Conservation (phyloP, 306 rosid species). For the Cucurbita argyrosperma region DNA sequence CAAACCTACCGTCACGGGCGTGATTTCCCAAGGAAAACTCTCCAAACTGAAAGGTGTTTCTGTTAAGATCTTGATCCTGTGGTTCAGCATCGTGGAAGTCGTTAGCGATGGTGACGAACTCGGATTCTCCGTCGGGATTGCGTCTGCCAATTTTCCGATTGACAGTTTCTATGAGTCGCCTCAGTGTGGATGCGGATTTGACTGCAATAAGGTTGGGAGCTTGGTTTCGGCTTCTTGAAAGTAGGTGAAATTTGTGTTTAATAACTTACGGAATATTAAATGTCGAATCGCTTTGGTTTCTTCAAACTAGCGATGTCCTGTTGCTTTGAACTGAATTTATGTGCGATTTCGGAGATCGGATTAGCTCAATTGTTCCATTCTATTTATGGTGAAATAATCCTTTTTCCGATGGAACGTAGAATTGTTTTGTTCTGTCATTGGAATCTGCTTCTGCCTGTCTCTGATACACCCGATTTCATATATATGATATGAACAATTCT, state of each 20-base stretch:
- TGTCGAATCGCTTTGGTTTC: neutral
- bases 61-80: constrained; percentile 35
- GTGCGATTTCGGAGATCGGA: neutral
- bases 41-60: constrained; percentile 27
- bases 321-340: neutral
- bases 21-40: constrained; percentile 27
- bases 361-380: neutral
- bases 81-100: constrained; percentile 48
- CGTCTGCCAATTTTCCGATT: constrained; percentile 22
- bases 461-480: neutral
- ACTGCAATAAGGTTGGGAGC: neutral
- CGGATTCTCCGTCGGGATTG: constrained; percentile 38
- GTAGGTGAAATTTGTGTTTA: neutral
- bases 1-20: constrained; percentile 27
- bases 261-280: neutral
- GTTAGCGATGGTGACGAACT: constrained; percentile 14
- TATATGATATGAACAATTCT: neutral
- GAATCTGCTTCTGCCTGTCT: neutral
- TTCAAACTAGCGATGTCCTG: neutral
- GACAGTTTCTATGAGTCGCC: constrained; percentile 35
- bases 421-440: neutral
- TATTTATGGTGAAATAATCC: neutral
- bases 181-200: constrained; percentile 49
- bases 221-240: constrained; percentile 1
- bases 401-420: neutral